phyloP scores from a whole-genome alignment of 2,329 filamentous ascomycete genomes.

The Pseudogymnoascus sp. region DNA sequence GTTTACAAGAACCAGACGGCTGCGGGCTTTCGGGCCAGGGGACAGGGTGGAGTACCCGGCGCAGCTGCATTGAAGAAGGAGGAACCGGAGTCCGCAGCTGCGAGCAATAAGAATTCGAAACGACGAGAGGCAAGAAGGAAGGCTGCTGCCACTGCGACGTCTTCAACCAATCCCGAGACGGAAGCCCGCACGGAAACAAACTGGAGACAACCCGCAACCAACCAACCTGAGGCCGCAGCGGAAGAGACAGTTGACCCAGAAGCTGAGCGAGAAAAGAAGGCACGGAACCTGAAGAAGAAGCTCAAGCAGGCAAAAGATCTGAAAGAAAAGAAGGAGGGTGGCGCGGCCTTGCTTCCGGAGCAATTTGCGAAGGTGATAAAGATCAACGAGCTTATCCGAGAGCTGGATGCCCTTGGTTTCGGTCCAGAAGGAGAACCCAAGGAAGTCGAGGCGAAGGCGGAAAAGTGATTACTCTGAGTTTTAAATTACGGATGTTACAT shows the following conservation, averaged over 20 bases:
- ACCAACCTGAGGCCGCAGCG: constrained; percentile 26
- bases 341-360: constrained; percentile 77
- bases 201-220: constrained; percentile 13
- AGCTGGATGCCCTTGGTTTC: constrained; percentile 79
- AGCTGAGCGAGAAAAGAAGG: constrained; percentile 84
- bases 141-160: constrained; percentile 39
- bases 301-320: constrained; percentile 87
- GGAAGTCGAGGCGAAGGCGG: constrained; percentile 16
- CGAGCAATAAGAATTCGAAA: constrained; percentile 83
- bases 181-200: constrained; percentile 24
- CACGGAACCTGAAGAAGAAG: constrained; percentile 86
- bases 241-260: constrained; percentile 55
- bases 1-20: constrained; percentile 91
- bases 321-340: constrained; percentile 82
- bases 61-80: constrained; percentile 49
- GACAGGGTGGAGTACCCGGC: constrained; percentile 65
- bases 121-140: constrained; percentile 59
- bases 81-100: constrained; percentile 43
- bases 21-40: constrained; percentile 73
- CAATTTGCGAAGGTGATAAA: constrained; percentile 97
- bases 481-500: background rate
- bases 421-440: constrained; percentile 67
- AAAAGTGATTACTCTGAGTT: background rate
- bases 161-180: constrained; percentile 27
- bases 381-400: constrained; percentile 86